Evolutionary conservation across 371 early-diverging fungal genomes (phyloP), one percentile per base, ranked within the genome.

Genomic region (Mortierella polycephala): DNA sequence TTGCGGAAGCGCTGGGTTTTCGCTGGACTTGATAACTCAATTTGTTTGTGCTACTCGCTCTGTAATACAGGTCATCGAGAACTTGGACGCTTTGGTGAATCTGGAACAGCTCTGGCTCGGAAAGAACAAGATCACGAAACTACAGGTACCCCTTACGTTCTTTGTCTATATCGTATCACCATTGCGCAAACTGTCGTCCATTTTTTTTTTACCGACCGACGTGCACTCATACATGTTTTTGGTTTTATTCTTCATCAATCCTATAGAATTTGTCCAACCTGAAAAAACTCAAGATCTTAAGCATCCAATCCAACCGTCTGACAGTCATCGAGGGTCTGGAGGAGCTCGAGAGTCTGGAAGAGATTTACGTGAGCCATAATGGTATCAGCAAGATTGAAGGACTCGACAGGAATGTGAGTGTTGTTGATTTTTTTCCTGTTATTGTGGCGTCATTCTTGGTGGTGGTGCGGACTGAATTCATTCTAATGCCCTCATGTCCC

Each of bases 81-180:
- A 94, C 51, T 83, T 98, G 40, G 95, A 94, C 57, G 42, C 68
- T n/a, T 81, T 98, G 52, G 89, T 87, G 23, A 88, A 90, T 52
- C 83, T 99, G 74, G 88, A 91, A 60, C 89, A 97, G 81, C 88
- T 99, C 16, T 98, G 96, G 93, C 84, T 99, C 46, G 98, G 99
- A 40, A 99, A 99, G 80, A 99, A 99, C 87, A 99, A 98, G 83
- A 96, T 99, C 40, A 84, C 89, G 2, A 86, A 88, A 68, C 83
- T 98, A 10, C 83, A 94, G 87, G 94, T 90, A 86, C 21, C 46
- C 11, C 14, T 51, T 20, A 18, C 42, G 14, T 6, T 46, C 21
- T 40, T 23, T 53, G 11, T 9, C 39, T 58, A 9, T 23, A 44
- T 5, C 51, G 30, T 30, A 30, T 30, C 4, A 2, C 4, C 30